Conservation (phyloP, 2,329 filamentous ascomycete species). For the Colletotrichum gloeosporioides region DNA sequence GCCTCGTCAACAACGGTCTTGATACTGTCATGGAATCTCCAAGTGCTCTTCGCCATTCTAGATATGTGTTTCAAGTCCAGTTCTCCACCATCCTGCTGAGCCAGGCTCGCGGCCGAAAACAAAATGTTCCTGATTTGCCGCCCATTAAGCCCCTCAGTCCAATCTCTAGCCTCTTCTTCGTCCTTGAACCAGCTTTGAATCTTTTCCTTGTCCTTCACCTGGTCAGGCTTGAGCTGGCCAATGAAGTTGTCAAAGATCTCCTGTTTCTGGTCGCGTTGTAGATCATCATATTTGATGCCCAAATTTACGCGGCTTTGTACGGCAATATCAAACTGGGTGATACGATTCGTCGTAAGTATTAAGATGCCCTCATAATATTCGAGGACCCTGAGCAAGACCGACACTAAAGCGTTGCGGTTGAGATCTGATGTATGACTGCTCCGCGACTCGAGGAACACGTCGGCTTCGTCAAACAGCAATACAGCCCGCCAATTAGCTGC, state of each 20-base stretch:
- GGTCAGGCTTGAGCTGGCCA: background rate
- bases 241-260: slow-evolving; percentile 16
- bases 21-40: background rate
- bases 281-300: slow-evolving; percentile 78
- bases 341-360: slow-evolving; percentile 40
- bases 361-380: slow-evolving; percentile 42
- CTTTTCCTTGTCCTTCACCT: background rate
- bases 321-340: slow-evolving; percentile 39
- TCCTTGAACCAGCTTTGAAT: slow-evolving; percentile 25
- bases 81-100: background rate
- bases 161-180: slow-evolving; percentile 36
- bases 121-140: slow-evolving; percentile 53
- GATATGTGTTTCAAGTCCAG: background rate
- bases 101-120: background rate
- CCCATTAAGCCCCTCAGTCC: slow-evolving; percentile 45
- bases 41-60: background rate
- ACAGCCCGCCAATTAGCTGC: slow-evolving; percentile 76
- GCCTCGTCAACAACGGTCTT: background rate
- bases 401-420: slow-evolving; percentile 74
- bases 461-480: slow-evolving; percentile 78
- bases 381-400: slow-evolving; percentile 37
- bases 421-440: slow-evolving; percentile 83
- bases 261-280: slow-evolving; percentile 72
- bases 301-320: slow-evolving; percentile 83
- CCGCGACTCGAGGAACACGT: slow-evolving; percentile 77